Evolutionary conservation across 805 yeast species (phyloP), one percentile per base, ranked within the genome.

Genomic region (Saturnispora kantuleensis): DNA sequence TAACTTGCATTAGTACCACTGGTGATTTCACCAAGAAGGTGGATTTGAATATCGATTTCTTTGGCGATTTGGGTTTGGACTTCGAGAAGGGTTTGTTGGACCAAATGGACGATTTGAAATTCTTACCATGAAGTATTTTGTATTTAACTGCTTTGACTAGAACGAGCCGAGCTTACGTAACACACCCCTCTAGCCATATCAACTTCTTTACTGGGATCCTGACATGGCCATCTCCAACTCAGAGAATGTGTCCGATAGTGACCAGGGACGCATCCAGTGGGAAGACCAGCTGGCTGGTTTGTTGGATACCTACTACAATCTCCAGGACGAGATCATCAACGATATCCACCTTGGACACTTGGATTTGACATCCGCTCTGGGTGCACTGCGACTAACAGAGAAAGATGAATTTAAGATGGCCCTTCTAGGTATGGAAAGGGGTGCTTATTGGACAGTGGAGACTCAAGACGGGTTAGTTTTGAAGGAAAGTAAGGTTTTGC

Each of bases 211-310:
- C 26, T 21, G 26, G 26, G 26, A 21, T 5, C 26, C 33, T 17
- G 38, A 34, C 10, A 28, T 30, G 66, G 58, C 26, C 12, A n/a
- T 15, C 12, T 10, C 9, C 9, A 21, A 33, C 11, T 8, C 10
- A n/a, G 33, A 12, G 35, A 10, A 3, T 15, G 12, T 16, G 11
- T 16, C 76, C 10, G 15, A 10, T 39, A 11, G 35, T 33, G 32
- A 29, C 44, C 10, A 41, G 42, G 3, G 28, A 34, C 30, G 41
- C 30, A 29, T 43, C 34, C 15, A 31, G 28, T 17, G 32, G 15
- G 46, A 35, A 44, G 42, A 38, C 13, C 13, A 18, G 21, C 17
- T 48, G 15, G 32, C 31, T 12, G 41, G 18, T 16, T 16, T 40
- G 7, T 18, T 36, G 17, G 37, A 36, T 36, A 28, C 41, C 17